Evolutionary conservation across 805 yeast species (phyloP).

Genomic region (Saccharomycopsis amapae): DNA sequence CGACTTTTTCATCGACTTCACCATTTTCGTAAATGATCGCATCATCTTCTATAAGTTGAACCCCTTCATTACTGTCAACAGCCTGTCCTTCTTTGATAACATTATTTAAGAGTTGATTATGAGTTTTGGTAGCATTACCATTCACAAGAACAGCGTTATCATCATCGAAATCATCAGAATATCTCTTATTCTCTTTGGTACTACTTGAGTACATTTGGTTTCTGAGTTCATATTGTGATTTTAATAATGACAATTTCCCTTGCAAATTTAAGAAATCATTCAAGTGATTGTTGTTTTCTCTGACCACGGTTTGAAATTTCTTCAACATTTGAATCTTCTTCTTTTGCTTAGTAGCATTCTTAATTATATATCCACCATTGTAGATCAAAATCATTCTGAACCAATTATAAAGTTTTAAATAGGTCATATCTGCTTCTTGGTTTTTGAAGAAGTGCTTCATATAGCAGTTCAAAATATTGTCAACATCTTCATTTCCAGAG

Average conservation of each 20-base stretch:
- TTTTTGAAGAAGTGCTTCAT: constrained; percentile 7
- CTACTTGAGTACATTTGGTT: constrained; percentile 1
- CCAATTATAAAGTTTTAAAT: constrained; percentile 19
- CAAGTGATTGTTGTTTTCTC: constrained; percentile 10
- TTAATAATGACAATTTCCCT: constrained; percentile 19
- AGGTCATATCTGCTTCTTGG: constrained; percentile 2
- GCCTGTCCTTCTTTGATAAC: constrained; percentile 2
- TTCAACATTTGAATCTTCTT: constrained; percentile 11
- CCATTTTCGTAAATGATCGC: constrained; percentile 18
- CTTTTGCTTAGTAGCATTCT: neutral
- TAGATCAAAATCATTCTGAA: constrained; percentile 12
- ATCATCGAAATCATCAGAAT: constrained; percentile 3
- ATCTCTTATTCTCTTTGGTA: neutral
- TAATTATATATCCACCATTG: constrained; percentile 13
- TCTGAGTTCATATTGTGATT: constrained; percentile 19
- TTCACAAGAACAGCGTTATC: neutral
- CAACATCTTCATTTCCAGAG: constrained; percentile 16
- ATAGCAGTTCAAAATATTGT: constrained; percentile 4
- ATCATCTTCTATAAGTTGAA: constrained; percentile 20
- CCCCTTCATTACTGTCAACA: constrained; percentile 5
- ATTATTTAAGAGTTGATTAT: constrained; percentile 13
- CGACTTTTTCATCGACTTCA: constrained; percentile 13
- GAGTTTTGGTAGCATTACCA: constrained; percentile 6
- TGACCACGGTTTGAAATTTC: constrained; percentile 9
- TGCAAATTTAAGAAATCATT: constrained; percentile 15